Base-by-base conservation (phyloP, 495 filamentous ascomycete genomes). In the Aspergillus diversus region DNA sequence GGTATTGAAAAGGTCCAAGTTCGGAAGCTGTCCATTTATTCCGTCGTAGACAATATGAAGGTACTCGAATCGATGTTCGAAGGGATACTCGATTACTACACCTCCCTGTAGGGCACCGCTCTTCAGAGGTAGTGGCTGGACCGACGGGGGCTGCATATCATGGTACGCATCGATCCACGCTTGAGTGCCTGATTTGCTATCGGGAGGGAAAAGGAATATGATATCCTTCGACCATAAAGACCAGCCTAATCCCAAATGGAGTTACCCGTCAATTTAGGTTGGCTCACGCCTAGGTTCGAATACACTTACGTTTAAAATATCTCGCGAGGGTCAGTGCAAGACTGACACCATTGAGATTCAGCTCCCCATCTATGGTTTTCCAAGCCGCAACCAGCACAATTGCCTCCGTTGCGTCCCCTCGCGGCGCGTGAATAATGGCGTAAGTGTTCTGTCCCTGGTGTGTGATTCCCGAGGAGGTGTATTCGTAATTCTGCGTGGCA, bases 131-230 rank as follows among this genome's bases (percentile, higher is more conserved):
- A 99, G 79, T n/a, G 91, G 83, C 34, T 88, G 85, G 32, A 97
- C 88, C 15, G 80, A 81, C 6, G 74, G 65, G 1, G 89, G 82
- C 66, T 97, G 92, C 46, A 91, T 88, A 66, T 96, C 89, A 73
- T 99, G 95, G 75, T 99, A 99, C 4, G 96, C 96, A 67, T 97
- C 92, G 31, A 97, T 90, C 95, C 96, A 99, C 33, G 95, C 95
- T 75, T 99, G 93, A 5, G 93, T 91, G 4, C 93, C 95, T 16
- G 91, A 88, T 58, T 87, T 90, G 70, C 92, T 96, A 75, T 99
- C 95, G 1, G 89, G 85, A 1, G 95, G 87, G 55, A 98, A 84
- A 7, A 99, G 74, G 75, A 99, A 88, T 51, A 99, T 95, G 66
- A 99, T 97, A 64, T 99, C 95, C 77, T 99, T 99, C 42, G 92